Evolutionary conservation across 2,329 filamentous ascomycete genomes (phyloP).

Genomic region (Neonectria faginata): DNA sequence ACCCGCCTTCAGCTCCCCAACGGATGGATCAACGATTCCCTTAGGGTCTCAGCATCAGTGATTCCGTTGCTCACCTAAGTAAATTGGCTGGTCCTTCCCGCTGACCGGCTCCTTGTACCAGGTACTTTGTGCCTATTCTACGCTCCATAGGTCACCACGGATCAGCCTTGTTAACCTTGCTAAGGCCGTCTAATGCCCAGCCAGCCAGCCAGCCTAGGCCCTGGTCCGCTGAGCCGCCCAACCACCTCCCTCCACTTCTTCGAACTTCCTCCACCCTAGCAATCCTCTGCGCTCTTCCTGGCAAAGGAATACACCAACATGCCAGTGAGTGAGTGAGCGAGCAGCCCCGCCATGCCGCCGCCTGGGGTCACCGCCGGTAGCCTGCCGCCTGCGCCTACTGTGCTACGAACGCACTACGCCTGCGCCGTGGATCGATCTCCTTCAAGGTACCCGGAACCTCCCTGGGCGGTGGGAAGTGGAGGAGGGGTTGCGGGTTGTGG

Average conservation of each 20-base stretch:
- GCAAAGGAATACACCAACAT: conserved; percentile 4
- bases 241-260: conserved; percentile 15
- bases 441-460: conserved; percentile 21
- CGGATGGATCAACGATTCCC: background rate
- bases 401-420: background rate
- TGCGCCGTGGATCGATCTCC: conserved; percentile 41
- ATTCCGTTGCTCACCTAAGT: background rate
- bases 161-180: conserved; percentile 8
- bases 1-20: background rate
- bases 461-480: conserved; percentile 13
- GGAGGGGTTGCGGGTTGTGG: conserved; percentile 16
- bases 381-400: conserved; percentile 15
- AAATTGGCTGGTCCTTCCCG: background rate
- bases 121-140: conserved; percentile 2
- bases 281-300: background rate
- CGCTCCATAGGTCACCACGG: background rate
- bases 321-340: background rate
- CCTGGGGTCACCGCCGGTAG: conserved; percentile 23
- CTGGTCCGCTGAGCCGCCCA: conserved; percentile 30
- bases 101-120: conserved; percentile 3
- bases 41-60: no score
- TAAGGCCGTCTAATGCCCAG: conserved; percentile 10
- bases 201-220: background rate
- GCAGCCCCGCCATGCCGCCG: background rate
- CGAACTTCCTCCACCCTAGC: background rate